A percentile compares a stretch with the other conserved stretches of the same genome.
These are phyloP conservation scores for Claviceps sp. DNA, from an alignment of 2,329 filamentous ascomycete genomes.

Conservation along the genomic window DNA sequence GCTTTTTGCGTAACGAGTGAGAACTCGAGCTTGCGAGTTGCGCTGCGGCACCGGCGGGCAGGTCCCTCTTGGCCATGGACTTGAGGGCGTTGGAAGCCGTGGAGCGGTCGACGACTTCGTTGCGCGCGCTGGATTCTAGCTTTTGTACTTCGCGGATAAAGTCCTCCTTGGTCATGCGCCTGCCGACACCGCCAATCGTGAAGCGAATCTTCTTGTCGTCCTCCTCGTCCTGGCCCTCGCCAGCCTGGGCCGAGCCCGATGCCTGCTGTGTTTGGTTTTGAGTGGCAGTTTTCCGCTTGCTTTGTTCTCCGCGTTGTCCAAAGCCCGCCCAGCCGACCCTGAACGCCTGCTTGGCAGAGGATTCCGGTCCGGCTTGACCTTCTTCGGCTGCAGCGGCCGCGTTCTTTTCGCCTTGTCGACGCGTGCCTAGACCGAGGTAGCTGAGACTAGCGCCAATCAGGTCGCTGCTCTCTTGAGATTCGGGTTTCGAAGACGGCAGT, in stretches of 20 bases:
- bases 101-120: constrained; percentile 39
- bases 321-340: constrained; percentile 40
- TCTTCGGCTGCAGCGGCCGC: constrained; percentile 17
- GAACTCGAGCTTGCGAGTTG: background rate
- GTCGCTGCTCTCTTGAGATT: constrained; percentile 23
- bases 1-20: background rate
- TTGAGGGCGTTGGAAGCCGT: constrained; percentile 34
- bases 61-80: constrained; percentile 31
- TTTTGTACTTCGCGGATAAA: constrained; percentile 63
- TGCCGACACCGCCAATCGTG: constrained; percentile 59
- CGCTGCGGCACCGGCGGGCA: constrained; percentile 3
- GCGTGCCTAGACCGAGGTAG: constrained; percentile 38
- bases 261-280: constrained; percentile 23
- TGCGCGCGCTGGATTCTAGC: constrained; percentile 52
- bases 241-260: background rate
- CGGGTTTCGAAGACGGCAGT: constrained; percentile 42
- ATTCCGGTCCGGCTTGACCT: constrained; percentile 17
- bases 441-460: constrained; percentile 33
- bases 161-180: constrained; percentile 66
- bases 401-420: constrained; percentile 27
- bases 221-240: constrained; percentile 15
- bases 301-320: constrained; percentile 20
- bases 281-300: constrained; percentile 25
- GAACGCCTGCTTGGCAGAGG: constrained; percentile 25
- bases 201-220: constrained; percentile 65